Evolutionary conservation across 768 basidiomycete genomes (phyloP), one percentile per base, ranked within the genome.

Genomic region (Agrocybe chaxingu): DNA sequence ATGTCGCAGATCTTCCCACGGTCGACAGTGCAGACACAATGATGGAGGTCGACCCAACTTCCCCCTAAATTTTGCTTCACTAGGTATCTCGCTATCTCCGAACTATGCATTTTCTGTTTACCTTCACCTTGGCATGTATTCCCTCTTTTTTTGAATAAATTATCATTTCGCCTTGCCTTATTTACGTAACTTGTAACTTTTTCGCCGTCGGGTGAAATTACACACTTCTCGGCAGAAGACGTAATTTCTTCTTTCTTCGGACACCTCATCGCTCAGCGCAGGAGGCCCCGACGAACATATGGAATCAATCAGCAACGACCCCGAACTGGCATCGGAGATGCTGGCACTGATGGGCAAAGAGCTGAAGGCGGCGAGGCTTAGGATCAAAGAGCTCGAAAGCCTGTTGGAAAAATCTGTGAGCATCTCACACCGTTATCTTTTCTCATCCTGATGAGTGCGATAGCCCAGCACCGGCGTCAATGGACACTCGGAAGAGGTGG

Each of bases 31-130:
- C 55, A 10, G 62, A 66, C 8, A 45, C 57, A 37, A 57, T 48
- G 7, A 71, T 73, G 68, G 68, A 70, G 35, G 54, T 70, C 10
- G 68, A 69, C 55, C 45, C 48, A 32, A 43, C 48, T 11, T 36
- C 49, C 30, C 36, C 38, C 38, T 54, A 32, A 57, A 42, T 12
- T 12, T 19, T 16, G 7, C 24, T 31, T 34, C 36, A 10, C 8
- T 44, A 40, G 18, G 24, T 49, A 10, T 31, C 36, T 33, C 11
- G 30, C 18, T 11, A 33, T 31, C 29, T 12, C 32, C 19, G 8
- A 32, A 37, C 48, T 9, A n/a, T 35, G 16, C 16, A 16, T 19
- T 38, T 12, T 40, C n/a, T 48, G 42, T 11, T 18, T 40, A 41
- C 29, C 12, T 16, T 48, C 8, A 11, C 47, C 32, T 32, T 33